Base-by-base conservation (phyloP, 2,329 filamentous ascomycete genomes). In the Penicillium sp. region DNA sequence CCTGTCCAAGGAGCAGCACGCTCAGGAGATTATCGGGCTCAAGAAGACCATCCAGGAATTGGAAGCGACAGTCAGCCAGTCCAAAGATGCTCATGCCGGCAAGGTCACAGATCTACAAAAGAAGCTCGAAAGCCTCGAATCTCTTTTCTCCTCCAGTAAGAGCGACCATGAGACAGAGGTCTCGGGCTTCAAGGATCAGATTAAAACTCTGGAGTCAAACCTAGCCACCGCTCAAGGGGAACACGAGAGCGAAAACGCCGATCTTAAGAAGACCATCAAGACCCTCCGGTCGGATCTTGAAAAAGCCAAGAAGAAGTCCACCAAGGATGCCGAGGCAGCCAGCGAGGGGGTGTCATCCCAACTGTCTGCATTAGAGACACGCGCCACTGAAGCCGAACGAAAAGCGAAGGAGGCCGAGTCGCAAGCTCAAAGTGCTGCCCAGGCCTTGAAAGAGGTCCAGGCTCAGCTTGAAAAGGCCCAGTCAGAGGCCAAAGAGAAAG, bases 51-150 rank as follows among this genome's bases (percentile, higher is more conserved):
- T 87, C 25, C 84, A 82, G 53, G 80, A 82, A 27, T 75, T 91
- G 21, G 84, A 90, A 69, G 66, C 58, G 23, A 66, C 68, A 45
- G 63, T 76, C 37, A 69, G 61, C 16, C 71, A 88, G 81, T 81
- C 82, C 44, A 88, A 87, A 68, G 80, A 82, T 58, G 85, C 85
- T 11, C 72, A 80, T 39, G 85, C 88, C 43, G 83, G 82, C 1
- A 85, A 90, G 65, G 78, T 83, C 48, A 80, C 84, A 4, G 84
- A 88, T 58, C 73, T 90, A 16, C 82, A 82, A 65, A 80, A 80
- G 10, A 87, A 80, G 2, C 80, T 88, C 19, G 84, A 83, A 56
- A 80, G 81, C 44, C 75, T 91, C 8, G 83, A 90, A 69, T 67
- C 62, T 11, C 59, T 68, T 26, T 62, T 79, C 42, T 69, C 64